These are phyloP conservation scores for Aspergillus ostianus DNA, from an alignment of 495 filamentous ascomycete genomes.

Conservation along the genomic window DNA sequence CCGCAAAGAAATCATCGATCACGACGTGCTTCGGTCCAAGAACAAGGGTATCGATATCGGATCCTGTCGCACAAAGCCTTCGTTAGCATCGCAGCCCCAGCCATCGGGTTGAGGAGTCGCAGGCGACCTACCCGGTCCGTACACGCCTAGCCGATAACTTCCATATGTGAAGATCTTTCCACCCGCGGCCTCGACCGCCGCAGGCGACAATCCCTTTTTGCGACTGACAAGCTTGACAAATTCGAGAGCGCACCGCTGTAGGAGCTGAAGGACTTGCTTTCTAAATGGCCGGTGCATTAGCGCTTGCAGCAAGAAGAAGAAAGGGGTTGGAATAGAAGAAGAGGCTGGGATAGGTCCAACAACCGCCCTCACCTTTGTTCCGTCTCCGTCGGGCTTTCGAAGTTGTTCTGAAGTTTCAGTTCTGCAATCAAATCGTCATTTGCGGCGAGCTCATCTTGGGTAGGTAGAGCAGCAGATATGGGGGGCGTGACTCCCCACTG, in stretches of 20 bases:
- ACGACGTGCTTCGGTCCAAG: slow-evolving; percentile 84
- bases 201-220: slow-evolving; percentile 72
- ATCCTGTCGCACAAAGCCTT: slow-evolving; percentile 51
- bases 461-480: slow-evolving; percentile 74
- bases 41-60: slow-evolving; percentile 95
- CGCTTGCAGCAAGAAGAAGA: slow-evolving; percentile 3
- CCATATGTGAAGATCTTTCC: slow-evolving; percentile 94
- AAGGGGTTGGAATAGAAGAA: background rate
- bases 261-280: slow-evolving; percentile 58
- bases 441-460: slow-evolving; percentile 66
- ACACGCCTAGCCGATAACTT: slow-evolving; percentile 90
- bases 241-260: slow-evolving; percentile 76
- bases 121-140: slow-evolving; percentile 66
- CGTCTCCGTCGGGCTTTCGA: slow-evolving; percentile 77
- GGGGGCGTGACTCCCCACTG: slow-evolving; percentile 84
- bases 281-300: slow-evolving; percentile 23
- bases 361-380: slow-evolving; percentile 60
- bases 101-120: background rate
- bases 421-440: slow-evolving; percentile 79
- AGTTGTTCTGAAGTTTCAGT: slow-evolving; percentile 81
- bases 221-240: slow-evolving; percentile 79
- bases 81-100: slow-evolving; percentile 9
- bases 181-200: slow-evolving; percentile 73
- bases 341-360: background rate
- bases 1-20: slow-evolving; percentile 84